Evolutionary conservation across 2,329 filamentous ascomycete genomes (phyloP), one percentile per base, ranked within the genome.

Genomic region (Aspergillus costaricaensis): DNA sequence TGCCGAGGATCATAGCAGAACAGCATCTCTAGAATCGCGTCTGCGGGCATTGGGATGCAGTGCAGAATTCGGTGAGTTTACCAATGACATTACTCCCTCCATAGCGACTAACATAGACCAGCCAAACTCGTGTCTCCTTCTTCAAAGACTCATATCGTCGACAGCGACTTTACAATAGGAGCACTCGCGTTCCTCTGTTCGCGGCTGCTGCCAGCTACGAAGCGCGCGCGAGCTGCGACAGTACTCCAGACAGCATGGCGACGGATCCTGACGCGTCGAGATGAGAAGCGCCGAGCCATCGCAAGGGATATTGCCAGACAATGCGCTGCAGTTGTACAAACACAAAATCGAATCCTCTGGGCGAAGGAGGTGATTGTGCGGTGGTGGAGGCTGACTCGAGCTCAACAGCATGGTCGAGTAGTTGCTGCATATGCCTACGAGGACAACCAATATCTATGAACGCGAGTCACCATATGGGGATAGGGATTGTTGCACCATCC

Each of bases 101-200:
- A 61, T 38, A 54, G 19, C 58, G 43, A 62, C 25, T 58, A 62
- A 54, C 36, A 52, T 61, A 56, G 64, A 36, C 63, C 73, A 85
- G 83, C 77, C 72, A 71, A 71, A 54, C 79, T 82, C 55, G 80
- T 82, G 63, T 72, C 66, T 15, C 68, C 67, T 0, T 67, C 57
- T 32, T 69, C 70, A 8, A 59, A 67, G 6, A 64, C 69, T n/a
- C 74, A 77, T 25, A 79, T 87, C 23, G 83, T 85, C 12, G 81
- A 82, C 58, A 76, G 76, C 25, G 80, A 83, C 65, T 86, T 85
- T 62, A 85, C 83, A 0, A 70, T 86, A 25, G 81, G 83, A 2
- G 80, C 83, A 2, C 80, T 88, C 7, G 80, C 85, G 4, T 87
- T 87, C 69, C 79, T 88, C 5, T 85, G 84, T 44, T 86, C 83